Base-by-base conservation (phyloP, 306 rosid species). In the Prinsepia uniflora region DNA sequence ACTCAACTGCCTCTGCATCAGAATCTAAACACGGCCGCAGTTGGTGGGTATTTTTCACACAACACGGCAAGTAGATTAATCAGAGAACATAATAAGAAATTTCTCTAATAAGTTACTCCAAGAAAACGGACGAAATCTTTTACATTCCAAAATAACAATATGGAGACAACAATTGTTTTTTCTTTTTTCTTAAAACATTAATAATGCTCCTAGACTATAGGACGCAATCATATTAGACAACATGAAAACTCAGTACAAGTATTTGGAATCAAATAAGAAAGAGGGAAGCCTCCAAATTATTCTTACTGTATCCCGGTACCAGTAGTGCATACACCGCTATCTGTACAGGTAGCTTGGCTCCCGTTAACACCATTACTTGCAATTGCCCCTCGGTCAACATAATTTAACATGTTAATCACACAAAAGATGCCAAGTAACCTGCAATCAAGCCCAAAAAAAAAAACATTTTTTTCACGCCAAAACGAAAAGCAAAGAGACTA, bases 311-410 rank as follows among this genome's bases (percentile, higher is more conserved):
- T 92, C 72, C 98, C 98, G 5, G 83, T 67, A 65, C 96, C 96
- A 41, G 87, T 60, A 39, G 91, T 67, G 88, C 98, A 92, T 56
- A 64, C 72, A 36, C 89, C 91, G 65, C 75, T 72, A 50, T 75
- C 36, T 1, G 83, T 75, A 85, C 98, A 92, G 65, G 84, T 86
- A 83, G 81, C 79, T 14, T 12, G 81, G 70, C 81, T 86, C 70
- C 96, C 98, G 74, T 90, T 92, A 62, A 92, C 98, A 76, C 98
- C 98, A 70, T 90, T 92, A 83, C 98, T 92, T 53, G 98, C 98
- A 71, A 92, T 92, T 69, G 92, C 83, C 80, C 98, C 98, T 65
- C 95, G 90, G 73, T 92, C 98, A 84, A 92, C 68, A 78, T 88
- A 92, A 81, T 88, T 92, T 81, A 92, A 68, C 82, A 92, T 68